Evolutionary conservation across 2,329 filamentous ascomycete species (phyloP).

Genomic region (Camillea tinctor): DNA sequence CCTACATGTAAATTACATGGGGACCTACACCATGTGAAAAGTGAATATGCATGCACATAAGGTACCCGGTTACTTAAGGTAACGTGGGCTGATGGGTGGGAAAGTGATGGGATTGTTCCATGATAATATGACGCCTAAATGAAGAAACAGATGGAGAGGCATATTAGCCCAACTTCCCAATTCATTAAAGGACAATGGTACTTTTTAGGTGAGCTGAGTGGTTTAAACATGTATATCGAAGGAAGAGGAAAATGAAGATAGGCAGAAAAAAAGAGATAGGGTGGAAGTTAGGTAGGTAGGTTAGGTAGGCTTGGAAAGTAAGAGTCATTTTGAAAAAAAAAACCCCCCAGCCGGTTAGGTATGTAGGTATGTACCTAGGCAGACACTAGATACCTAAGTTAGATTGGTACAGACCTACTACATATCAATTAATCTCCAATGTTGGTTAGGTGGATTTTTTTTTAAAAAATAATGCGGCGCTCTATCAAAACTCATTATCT

Average conservation of each 20-base stretch:
- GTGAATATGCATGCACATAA: background rate
- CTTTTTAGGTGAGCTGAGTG: slow-evolving; percentile 10
- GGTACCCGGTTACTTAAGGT: background rate
- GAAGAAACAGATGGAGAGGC: too few relatives aligned
- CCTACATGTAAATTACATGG: background rate
- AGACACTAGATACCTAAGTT: background rate
- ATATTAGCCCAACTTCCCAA: background rate
- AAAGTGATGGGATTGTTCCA: background rate
- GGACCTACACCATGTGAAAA: background rate
- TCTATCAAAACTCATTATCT: slow-evolving; percentile 1
- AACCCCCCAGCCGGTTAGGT: too few relatives aligned
- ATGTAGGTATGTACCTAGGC: too few relatives aligned
- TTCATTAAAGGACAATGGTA: background rate
- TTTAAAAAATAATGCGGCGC: slow-evolving; percentile 1
- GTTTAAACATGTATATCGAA: slow-evolving; percentile 16
- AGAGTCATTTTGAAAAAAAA: too few relatives aligned
- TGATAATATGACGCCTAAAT: background rate
- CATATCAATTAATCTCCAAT: slow-evolving; percentile 4
- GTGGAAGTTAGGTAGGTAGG: background rate
- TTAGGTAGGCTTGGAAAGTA: background rate
- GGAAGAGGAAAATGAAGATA: too few relatives aligned
- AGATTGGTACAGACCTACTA: background rate
- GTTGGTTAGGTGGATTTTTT: slow-evolving; percentile 7
- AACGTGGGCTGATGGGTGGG: background rate
- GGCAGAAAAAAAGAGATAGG: too few relatives aligned